phyloP scores from a whole-genome alignment of 106 monocot genomes.

The Allium cepa region DNA sequence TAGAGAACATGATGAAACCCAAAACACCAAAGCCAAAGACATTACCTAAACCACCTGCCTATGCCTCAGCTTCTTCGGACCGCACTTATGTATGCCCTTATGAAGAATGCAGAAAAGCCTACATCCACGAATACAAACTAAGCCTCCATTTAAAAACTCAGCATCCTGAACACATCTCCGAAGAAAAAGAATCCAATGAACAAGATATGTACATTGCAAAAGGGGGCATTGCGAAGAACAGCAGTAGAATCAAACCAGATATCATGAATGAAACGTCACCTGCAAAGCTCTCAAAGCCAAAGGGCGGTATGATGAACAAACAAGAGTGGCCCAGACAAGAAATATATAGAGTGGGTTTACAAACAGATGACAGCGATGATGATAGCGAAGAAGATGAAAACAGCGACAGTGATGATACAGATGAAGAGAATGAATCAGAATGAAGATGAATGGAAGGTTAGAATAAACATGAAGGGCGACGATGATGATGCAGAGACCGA shows the following conservation, averaged over 20 bases:
- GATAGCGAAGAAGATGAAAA: conserved; percentile 42
- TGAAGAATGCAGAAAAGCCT: conserved; percentile 52
- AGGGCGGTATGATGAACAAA: conserved; percentile 8
- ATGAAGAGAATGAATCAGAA: conserved; percentile 34
- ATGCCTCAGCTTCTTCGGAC: conserved; percentile 26
- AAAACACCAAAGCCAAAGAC: conserved; percentile 20
- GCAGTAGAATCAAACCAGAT: conserved; percentile 19
- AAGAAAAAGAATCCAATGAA: conserved; percentile 21
- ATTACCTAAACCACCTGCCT: conserved; percentile 9
- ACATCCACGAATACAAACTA: conserved; percentile 71
- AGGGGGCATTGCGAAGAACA: conserved; percentile 17
- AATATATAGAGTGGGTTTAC: neutral
- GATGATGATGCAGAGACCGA: conserved; percentile 71
- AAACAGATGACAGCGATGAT: conserved; percentile 6
- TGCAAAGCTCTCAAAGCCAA: conserved; percentile 10
- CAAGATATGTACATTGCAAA: conserved; percentile 21
- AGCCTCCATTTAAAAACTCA: conserved; percentile 61
- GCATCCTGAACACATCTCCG: conserved; percentile 34
- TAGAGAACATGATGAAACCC: conserved; percentile 22
- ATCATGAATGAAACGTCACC: conserved; percentile 18
- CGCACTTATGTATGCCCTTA: conserved; percentile 60
- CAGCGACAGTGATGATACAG: conserved; percentile 48
- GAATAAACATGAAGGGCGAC: conserved; percentile 5
- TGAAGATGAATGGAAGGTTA: conserved; percentile 25
- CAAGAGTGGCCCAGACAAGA: conserved; percentile 18